A percentile compares a stretch with the other conserved stretches of the same genome.
phyloP scores from a whole-genome alignment of 2,329 filamentous ascomycete species.

The Botrytis cinerea region DNA sequence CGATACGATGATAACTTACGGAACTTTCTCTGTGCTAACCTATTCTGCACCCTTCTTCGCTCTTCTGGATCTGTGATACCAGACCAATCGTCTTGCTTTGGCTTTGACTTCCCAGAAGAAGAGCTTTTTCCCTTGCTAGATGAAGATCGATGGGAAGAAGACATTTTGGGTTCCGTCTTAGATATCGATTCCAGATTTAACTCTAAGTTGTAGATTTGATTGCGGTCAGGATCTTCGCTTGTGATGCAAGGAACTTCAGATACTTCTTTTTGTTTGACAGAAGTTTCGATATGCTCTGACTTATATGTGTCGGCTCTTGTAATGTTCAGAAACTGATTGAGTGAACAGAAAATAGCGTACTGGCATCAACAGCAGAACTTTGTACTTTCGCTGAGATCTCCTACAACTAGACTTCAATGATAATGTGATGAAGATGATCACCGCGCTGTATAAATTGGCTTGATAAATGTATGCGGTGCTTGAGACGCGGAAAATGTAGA shows the following conservation, averaged over 20 bases:
- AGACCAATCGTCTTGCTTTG: slow-evolving; percentile 63
- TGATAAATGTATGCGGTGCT: background rate
- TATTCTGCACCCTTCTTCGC: slow-evolving; percentile 73
- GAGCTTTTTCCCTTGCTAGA: slow-evolving; percentile 33
- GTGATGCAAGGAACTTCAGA: slow-evolving; percentile 32
- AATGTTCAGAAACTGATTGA: slow-evolving; percentile 27
- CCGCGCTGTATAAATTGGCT: background rate
- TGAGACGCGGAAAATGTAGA: background rate
- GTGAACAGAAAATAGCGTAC: slow-evolving; percentile 16
- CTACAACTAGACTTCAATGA: background rate
- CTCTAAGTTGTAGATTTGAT: slow-evolving; percentile 28
- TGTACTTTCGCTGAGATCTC: slow-evolving; percentile 2
- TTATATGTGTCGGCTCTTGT: slow-evolving; percentile 34
- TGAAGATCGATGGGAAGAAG: slow-evolving; percentile 38
- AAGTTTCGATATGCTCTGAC: slow-evolving; percentile 27
- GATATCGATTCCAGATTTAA: slow-evolving; percentile 29
- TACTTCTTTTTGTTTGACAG: slow-evolving; percentile 27
- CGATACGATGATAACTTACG: slow-evolving; percentile 54
- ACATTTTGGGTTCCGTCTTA: slow-evolving; percentile 39
- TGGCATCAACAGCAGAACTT: slow-evolving; percentile 35
- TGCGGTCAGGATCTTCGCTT: slow-evolving; percentile 36
- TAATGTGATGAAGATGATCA: background rate
- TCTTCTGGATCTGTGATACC: slow-evolving; percentile 70
- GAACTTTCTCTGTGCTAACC: slow-evolving; percentile 74
- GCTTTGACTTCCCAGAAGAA: slow-evolving; percentile 43